Evolutionary conservation across 352 stramenopile species (phyloP).

Genomic region (Phytopythium delawarense): DNA sequence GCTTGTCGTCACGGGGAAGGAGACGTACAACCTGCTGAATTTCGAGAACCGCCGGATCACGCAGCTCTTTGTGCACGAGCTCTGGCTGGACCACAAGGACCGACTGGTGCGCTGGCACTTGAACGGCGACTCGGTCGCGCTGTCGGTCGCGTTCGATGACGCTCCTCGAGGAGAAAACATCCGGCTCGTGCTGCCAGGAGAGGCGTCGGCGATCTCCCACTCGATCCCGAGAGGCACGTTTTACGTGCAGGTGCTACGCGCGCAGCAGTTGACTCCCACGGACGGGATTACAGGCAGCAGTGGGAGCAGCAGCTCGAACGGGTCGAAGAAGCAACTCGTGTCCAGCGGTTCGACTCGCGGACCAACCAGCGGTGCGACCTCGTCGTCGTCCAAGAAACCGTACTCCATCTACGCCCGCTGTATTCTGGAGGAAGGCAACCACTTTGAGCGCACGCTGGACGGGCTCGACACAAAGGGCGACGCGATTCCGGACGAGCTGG

Average conservation of each 20-base stretch:
- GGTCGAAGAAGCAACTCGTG: neutral
- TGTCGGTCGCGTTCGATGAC: slow-evolving; percentile 79
- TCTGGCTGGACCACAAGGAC: slow-evolving; percentile 84
- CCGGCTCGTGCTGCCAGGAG: slow-evolving; percentile 69
- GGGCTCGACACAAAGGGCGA: slow-evolving; percentile 45
- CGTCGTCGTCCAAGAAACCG: slow-evolving; percentile 37
- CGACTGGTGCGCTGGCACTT: slow-evolving; percentile 81
- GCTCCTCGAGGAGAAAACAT: slow-evolving; percentile 65
- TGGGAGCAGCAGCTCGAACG: slow-evolving; percentile 7
- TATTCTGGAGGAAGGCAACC: slow-evolving; percentile 71
- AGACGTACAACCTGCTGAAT: slow-evolving; percentile 71
- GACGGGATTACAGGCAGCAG: slow-evolving; percentile 18
- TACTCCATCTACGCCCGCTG: slow-evolving; percentile 68
- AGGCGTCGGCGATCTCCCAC: slow-evolving; percentile 67
- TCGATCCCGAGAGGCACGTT: slow-evolving; percentile 74
- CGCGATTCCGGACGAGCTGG: slow-evolving; percentile 17
- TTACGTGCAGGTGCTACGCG: slow-evolving; percentile 76
- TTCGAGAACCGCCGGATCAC: slow-evolving; percentile 60
- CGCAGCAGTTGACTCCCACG: slow-evolving; percentile 51
- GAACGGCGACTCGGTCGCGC: slow-evolving; percentile 73
- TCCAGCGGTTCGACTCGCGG: neutral
- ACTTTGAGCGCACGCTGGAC: slow-evolving; percentile 71
- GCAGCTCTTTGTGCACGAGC: slow-evolving; percentile 81
- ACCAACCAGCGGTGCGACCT: neutral
- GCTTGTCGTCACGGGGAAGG: slow-evolving; percentile 76